These are phyloP conservation scores for Rhizopus stolonifer DNA, from an alignment of 371 early-diverging fungal species.

Conservation along the genomic window DNA sequence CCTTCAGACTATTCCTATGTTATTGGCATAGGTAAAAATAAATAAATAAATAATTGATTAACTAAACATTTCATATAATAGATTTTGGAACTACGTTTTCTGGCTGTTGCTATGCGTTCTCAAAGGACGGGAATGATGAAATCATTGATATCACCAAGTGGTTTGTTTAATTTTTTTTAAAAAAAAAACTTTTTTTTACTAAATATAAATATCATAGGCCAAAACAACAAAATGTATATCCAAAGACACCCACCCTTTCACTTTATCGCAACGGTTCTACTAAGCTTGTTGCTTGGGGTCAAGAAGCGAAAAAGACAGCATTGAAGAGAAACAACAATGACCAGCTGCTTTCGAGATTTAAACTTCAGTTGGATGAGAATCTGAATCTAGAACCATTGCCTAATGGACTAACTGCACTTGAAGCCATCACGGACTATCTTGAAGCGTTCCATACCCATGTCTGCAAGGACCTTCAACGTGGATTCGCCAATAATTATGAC, in stretches of 20 bases:
- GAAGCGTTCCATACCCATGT: slow-evolving; percentile 46
- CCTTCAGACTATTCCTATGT: slow-evolving; percentile 47
- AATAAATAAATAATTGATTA: not conserved
- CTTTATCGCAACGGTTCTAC: slow-evolving; percentile 46
- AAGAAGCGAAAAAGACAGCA: slow-evolving; percentile 45
- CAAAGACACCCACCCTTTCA: slow-evolving; percentile 48
- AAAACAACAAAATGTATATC: slow-evolving; percentile 48
- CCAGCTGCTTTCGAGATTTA: slow-evolving; percentile 43
- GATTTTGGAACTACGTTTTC: slow-evolving; percentile 64
- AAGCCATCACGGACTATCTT: slow-evolving; percentile 45
- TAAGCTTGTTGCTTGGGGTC: slow-evolving; percentile 49
- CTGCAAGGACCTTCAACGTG: slow-evolving; percentile 46
- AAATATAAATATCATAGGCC: slow-evolving; percentile 24
- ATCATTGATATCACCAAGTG: slow-evolving; percentile 51
- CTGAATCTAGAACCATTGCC: slow-evolving; percentile 33
- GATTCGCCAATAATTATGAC: slow-evolving; percentile 45
- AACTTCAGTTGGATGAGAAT: slow-evolving; percentile 48
- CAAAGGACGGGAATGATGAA: slow-evolving; percentile 49
- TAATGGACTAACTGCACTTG: slow-evolving; percentile 37
- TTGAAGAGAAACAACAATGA: slow-evolving; percentile 40
- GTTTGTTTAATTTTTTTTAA: slow-evolving; percentile 18
- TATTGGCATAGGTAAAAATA: slow-evolving; percentile 45
- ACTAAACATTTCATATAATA: slow-evolving; percentile 15
- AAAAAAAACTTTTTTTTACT: not conserved
- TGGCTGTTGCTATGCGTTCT: slow-evolving; percentile 53